Percentiles rank a stretch among this genome's conserved stretches.
phyloP scores from a whole-genome alignment of 2,329 filamentous ascomycete species.

The Colletotrichum australisinense region DNA sequence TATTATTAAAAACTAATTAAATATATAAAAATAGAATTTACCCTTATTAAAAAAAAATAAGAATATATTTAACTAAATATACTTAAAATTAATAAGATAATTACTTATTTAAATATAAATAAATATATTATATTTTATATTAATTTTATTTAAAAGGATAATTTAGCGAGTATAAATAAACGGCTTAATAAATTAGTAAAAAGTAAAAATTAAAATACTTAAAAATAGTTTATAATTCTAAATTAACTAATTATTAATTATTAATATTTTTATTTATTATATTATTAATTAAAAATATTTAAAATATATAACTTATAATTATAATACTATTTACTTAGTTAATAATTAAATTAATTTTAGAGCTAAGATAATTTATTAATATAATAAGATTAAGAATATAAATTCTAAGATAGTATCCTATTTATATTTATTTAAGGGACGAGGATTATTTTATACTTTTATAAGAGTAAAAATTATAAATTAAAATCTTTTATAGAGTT shows the following conservation, averaged over 20 bases:
- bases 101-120: too few species aligned
- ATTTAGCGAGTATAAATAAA: too few species aligned
- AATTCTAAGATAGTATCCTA: background rate
- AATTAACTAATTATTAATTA: background rate
- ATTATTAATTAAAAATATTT: background rate
- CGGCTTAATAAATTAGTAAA: too few species aligned
- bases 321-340: background rate
- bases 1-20: too few species aligned
- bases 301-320: background rate
- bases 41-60: too few species aligned
- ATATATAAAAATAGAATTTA: too few species aligned
- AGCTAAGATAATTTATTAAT: background rate
- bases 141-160: too few species aligned
- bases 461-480: background rate
- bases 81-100: too few species aligned
- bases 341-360: background rate
- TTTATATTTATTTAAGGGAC: background rate
- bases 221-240: background rate
- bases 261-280: background rate
- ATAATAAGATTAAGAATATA: background rate
- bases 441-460: background rate
- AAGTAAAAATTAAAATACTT: too few species aligned
- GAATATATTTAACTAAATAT: too few species aligned
- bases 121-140: too few species aligned
- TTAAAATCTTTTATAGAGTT: background rate